These are phyloP conservation scores for Medakamo hakoo DNA, from an alignment of 139 green algal genomes.

Conservation along the genomic window DNA sequence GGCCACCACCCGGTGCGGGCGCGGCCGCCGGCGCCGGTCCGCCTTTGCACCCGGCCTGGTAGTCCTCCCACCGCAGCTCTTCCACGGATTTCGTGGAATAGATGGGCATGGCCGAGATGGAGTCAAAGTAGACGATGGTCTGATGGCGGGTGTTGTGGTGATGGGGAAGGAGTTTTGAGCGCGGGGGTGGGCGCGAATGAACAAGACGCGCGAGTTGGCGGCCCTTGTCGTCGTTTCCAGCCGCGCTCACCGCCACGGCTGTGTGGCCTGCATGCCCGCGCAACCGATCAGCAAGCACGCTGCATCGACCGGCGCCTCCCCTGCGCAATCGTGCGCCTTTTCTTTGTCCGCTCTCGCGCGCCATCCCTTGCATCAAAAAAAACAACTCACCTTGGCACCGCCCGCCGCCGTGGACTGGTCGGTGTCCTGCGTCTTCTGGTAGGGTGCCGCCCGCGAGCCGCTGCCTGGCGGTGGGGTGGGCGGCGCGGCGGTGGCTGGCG, in stretches of 20 bases:
- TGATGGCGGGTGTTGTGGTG: not conserved
- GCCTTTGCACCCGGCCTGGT: slow-evolving; percentile 42
- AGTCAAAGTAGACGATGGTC: slow-evolving; percentile 26
- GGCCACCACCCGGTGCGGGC: not conserved
- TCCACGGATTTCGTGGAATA: slow-evolving; percentile 64
- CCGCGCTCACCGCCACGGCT: too few species aligned
- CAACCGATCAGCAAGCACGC: not conserved
- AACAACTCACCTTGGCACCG: slow-evolving; percentile 1
- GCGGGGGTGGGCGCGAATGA: not conserved
- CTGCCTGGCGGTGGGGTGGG: not conserved
- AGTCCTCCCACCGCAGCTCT: slow-evolving; percentile 85
- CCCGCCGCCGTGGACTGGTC: slow-evolving; percentile 19
- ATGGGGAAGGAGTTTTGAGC: not conserved
- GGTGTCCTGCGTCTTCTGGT: slow-evolving; percentile 41
- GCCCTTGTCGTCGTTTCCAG: not conserved
- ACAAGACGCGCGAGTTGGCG: not conserved
- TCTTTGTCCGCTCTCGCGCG: not conserved
- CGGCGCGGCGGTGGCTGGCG: not conserved
- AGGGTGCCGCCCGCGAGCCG: slow-evolving; percentile 34
- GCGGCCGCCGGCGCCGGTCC: slow-evolving; percentile 6
- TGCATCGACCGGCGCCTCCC: not conserved
- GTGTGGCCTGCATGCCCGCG: not conserved
- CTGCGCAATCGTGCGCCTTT: not conserved
- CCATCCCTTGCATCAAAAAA: not conserved
- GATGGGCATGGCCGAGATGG: slow-evolving; percentile 62